Percentiles rank a stretch among this genome's conserved stretches.
phyloP scores from a whole-genome alignment of 106 monocot genomes.

The Acorus gramineus region DNA sequence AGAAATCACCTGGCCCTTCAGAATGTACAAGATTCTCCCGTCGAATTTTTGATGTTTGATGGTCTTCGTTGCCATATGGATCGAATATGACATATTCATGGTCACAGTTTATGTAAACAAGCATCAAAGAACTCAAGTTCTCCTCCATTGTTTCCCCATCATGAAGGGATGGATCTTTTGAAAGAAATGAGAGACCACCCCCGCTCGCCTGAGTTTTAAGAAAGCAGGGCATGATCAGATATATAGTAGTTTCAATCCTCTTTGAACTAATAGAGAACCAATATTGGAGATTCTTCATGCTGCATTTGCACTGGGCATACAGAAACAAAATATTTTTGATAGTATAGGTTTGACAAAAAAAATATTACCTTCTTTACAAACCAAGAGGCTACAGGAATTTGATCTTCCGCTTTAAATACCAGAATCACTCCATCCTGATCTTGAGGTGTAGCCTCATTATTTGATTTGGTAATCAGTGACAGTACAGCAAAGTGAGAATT shows the following conservation, averaged over 20 bases:
- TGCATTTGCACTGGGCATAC: no score
- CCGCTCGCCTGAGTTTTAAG: constrained; percentile 49
- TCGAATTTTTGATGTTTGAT: constrained; percentile 14
- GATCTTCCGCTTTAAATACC: constrained; percentile 54
- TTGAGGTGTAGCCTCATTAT: background rate
- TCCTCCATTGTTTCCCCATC: constrained; percentile 15
- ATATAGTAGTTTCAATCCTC: background rate
- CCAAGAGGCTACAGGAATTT: constrained; percentile 53
- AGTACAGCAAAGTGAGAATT: constrained; percentile 71
- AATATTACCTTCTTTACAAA: constrained; percentile 65
- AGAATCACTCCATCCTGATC: constrained; percentile 61
- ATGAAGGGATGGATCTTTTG: constrained; percentile 11
- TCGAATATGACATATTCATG: constrained; percentile 83
- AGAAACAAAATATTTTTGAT: background rate
- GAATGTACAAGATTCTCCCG: constrained; percentile 12
- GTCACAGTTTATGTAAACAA: constrained; percentile 59
- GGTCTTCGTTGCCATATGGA: constrained; percentile 27
- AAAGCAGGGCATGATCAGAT: no score
- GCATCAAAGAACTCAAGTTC: constrained; percentile 11
- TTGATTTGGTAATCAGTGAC: constrained; percentile 13
- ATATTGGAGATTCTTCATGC: no score
- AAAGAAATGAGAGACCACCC: constrained; percentile 59
- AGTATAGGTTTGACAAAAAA: background rate
- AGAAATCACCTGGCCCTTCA: constrained; percentile 45
- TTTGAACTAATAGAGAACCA: background rate